A percentile compares a stretch with the other conserved stretches of the same genome.
These are phyloP conservation scores for Cornus kousa DNA, from an alignment of 148 eudicot species.

Conservation along the genomic window DNA sequence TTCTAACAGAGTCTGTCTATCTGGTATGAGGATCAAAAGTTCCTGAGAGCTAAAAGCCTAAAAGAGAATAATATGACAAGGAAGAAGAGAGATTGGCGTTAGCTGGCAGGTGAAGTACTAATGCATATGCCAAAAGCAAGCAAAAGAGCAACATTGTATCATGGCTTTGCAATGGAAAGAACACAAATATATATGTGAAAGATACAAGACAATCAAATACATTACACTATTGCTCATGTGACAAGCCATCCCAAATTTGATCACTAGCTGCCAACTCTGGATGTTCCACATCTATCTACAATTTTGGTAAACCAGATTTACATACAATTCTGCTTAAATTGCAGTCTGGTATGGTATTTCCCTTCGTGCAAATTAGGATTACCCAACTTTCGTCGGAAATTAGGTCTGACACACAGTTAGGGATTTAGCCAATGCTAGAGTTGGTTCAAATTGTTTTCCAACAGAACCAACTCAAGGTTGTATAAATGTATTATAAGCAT, in stretches of 20 bases:
- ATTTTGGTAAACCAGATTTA: too few species aligned
- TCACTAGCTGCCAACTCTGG: slow-evolving; percentile 8
- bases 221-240: slow-evolving; percentile 7
- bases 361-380: neutral
- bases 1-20: neutral
- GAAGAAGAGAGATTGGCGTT: neutral
- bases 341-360: neutral
- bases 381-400: neutral
- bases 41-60: neutral
- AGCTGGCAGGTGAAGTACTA: neutral
- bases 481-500: neutral
- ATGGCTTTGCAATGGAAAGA: neutral
- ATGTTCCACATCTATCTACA: neutral
- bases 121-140: neutral
- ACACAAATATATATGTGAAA: neutral
- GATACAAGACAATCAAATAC: neutral
- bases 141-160: neutral
- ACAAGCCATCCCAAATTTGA: neutral
- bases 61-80: neutral
- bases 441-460: too few species aligned
- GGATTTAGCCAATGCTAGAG: too few species aligned
- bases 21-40: neutral
- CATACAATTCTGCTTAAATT: too few species aligned
- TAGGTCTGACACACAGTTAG: neutral
- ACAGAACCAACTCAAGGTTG: neutral